Base-by-base conservation (phyloP, 179 eudicot genomes). In the Camellia oleifera region DNA sequence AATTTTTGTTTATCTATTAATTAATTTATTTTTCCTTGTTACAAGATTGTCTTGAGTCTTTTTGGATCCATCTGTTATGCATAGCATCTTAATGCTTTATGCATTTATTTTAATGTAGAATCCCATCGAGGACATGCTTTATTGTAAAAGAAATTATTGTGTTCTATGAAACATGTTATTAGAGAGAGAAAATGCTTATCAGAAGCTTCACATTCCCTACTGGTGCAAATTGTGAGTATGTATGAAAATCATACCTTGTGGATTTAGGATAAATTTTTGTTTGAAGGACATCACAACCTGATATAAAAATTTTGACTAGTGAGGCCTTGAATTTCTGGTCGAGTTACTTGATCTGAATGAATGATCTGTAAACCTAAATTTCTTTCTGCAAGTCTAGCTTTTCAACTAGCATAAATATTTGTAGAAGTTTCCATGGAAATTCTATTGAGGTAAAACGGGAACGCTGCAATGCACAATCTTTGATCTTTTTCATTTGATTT, bases 371-470 rank as follows among this genome's bases (percentile, higher is more conserved):
- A 13, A 56, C 12, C 14, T 56, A 10, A 13, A 13, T 10, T 56
- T 23, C 3, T 20, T 64, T 9, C 69, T 20, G 26, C 60, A 56
- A 9, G 60, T 56, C 13, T 56, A 10, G 26, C 13, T 64, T 64
- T 11, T 7, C 13, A 64, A 64, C 7, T 18, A 8, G 23, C 12
- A 6, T 93, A 48, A 48, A 48, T 48, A 48, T 32, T 32, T 32
- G 40, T 32, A 32, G 40, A 32, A 32, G 40, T 32, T 32, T 32
- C 40, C 40, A 32, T 32, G 40, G 40, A 32, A 32, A 32, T 32
- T 32, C 52, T 7, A 48, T 48, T 48, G 7, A 12, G 44, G 7
- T 48, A 48, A 48, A 18, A 48, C 52, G 7, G 52, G 52, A 48
- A 7, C 52, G 52, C 52, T 48, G 52, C 52, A 4, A 48, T 48